These are phyloP conservation scores for Geotrichum candidum DNA, from an alignment of 1,139 yeast species.

Conservation along the genomic window DNA sequence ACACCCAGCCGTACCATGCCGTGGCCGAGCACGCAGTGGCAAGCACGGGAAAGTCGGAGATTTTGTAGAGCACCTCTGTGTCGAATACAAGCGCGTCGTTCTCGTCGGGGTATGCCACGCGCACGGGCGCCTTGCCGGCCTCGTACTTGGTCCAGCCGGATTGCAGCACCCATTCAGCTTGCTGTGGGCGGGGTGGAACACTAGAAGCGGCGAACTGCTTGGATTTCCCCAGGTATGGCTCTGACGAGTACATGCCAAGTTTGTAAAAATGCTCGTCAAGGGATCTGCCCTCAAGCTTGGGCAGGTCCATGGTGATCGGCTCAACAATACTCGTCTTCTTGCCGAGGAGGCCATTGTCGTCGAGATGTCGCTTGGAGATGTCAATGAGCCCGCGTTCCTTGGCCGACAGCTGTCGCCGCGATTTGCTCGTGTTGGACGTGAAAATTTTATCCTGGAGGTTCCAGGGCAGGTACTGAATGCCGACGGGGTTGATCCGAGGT, in stretches of 20 bases:
- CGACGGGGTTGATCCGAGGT: conserved; percentile 51
- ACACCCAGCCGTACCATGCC: conserved; percentile 96
- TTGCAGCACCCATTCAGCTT: conserved; percentile 22
- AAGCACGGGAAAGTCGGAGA: conserved; percentile 67
- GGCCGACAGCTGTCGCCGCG: conserved; percentile 3
- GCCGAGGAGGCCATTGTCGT: conserved; percentile 63
- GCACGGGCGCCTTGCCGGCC: conserved; percentile 44
- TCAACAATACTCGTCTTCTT: conserved; percentile 62
- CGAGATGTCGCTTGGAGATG: conserved; percentile 57
- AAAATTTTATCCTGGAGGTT: conserved; percentile 28
- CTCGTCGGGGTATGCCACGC: conserved; percentile 67
- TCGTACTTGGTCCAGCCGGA: conserved; percentile 85
- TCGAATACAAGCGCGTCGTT: conserved; percentile 71
- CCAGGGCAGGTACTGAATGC: conserved; percentile 37
- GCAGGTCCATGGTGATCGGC: conserved; percentile 52
- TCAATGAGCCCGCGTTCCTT: conserved; percentile 40
- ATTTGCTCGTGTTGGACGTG: conserved; percentile 20
- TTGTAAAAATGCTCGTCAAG: conserved; percentile 81
- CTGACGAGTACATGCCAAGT: conserved; percentile 52
- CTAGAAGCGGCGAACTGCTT: conserved; percentile 37
- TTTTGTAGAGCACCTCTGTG: conserved; percentile 77
- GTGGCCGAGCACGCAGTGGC: conserved; percentile 72
- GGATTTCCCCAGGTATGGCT: conserved; percentile 54
- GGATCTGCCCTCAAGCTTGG: conserved; percentile 56
- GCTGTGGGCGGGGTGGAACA: conserved; percentile 46